phyloP scores from a whole-genome alignment of 163 green algal genomes.

The Scenedesmus sp. region DNA sequence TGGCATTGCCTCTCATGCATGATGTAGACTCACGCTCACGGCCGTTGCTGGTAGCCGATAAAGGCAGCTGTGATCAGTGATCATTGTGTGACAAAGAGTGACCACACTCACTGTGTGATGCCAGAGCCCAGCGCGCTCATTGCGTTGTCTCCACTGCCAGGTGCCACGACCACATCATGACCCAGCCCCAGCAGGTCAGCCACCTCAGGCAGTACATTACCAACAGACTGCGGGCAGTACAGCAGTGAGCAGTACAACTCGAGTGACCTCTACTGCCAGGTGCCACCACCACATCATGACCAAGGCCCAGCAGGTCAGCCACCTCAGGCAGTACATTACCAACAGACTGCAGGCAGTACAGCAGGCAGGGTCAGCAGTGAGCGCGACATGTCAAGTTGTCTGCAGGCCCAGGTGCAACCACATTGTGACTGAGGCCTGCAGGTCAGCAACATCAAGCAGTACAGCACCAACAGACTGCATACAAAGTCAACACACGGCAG shows the following conservation, averaged over 20 bases:
- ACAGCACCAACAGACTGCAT: background rate
- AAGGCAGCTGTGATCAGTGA: too few species aligned
- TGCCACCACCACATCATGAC: constrained; percentile 70
- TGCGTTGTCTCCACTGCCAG: constrained; percentile 88
- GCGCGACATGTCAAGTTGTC: too few species aligned
- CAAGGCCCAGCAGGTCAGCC: constrained; percentile 76
- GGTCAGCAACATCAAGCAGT: background rate
- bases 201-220: constrained; percentile 64
- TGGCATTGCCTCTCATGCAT: too few species aligned
- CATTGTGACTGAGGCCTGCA: too few species aligned
- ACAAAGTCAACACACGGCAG: background rate
- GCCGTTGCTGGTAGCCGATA: too few species aligned
- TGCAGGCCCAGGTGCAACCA: too few species aligned
- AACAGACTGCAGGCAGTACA: constrained; percentile 65
- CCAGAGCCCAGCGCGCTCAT: constrained; percentile 83
- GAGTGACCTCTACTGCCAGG: constrained; percentile 84
- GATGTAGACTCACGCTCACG: too few species aligned
- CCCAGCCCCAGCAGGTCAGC: constrained; percentile 76
- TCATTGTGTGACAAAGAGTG: background rate
- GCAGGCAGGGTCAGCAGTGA: too few species aligned
- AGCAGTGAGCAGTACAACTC: too few species aligned
- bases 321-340: constrained; percentile 67
- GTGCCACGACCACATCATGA: constrained; percentile 71
- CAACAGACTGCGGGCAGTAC: constrained; percentile 68
- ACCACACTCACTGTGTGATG: constrained; percentile 53